phyloP scores from a whole-genome alignment of 345 rosid genomes.

The Bruguiera sexangula region DNA sequence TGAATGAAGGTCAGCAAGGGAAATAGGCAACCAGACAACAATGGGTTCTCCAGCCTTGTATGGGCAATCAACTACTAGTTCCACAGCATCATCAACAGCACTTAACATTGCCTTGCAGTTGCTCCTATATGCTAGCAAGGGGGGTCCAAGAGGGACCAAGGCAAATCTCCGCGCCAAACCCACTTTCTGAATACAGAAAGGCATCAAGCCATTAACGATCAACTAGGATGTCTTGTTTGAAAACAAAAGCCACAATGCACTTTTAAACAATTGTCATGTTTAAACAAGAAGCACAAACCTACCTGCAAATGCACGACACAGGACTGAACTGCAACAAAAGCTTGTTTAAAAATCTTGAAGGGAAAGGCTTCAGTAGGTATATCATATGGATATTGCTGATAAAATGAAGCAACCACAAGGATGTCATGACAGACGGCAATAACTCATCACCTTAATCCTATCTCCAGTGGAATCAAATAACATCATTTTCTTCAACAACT shows the following conservation, averaged over 20 bases:
- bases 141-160: constrained; percentile 98
- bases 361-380: constrained; percentile 95
- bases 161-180: constrained; percentile 97
- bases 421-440: too few species aligned
- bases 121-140: constrained; percentile 85
- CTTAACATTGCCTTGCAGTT: constrained; percentile 92
- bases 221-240: constrained; percentile 6
- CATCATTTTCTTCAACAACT: neutral
- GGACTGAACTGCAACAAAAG: constrained; percentile 93
- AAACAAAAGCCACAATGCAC: neutral
- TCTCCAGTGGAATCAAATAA: neutral
- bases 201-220: constrained; percentile 8
- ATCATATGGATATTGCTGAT: constrained; percentile 94
- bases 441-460: neutral
- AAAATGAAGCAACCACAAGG: constrained; percentile 17
- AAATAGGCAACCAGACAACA: constrained; percentile 63
- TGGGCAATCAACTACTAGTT: constrained; percentile 78
- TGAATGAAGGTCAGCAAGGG: constrained; percentile 18
- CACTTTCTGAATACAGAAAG: constrained; percentile 65
- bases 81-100: constrained; percentile 78
- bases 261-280: neutral
- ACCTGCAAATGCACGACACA: constrained; percentile 98
- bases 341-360: constrained; percentile 93
- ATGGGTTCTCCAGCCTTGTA: constrained; percentile 89
- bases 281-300: constrained; percentile 14